A percentile compares a stretch with the other conserved stretches of the same genome.
Evolutionary conservation across 768 basidiomycete genomes (phyloP).

Genomic region (Cantharellus anzutake): DNA sequence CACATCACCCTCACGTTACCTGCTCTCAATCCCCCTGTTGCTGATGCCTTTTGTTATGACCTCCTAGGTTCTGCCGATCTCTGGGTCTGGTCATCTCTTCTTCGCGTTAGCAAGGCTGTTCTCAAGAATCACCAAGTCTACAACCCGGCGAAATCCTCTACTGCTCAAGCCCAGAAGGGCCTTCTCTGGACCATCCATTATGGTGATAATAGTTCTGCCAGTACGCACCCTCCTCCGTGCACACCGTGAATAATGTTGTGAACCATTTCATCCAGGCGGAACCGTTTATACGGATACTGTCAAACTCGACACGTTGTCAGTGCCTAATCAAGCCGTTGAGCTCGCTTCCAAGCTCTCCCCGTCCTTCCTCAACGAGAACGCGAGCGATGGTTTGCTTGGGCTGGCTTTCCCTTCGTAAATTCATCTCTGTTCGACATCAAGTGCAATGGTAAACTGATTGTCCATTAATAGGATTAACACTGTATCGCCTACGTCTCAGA

Average conservation of each 20-base stretch:
- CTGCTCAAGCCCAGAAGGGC: slow-evolving; percentile 9
- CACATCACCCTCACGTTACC: not conserved
- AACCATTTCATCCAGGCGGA: slow-evolving; percentile 10
- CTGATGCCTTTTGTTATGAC: too few relatives aligned
- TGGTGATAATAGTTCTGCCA: slow-evolving; percentile 8
- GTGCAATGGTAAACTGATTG: slow-evolving; percentile 13
- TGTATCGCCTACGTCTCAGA: slow-evolving; percentile 18
- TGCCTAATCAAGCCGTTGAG: slow-evolving; percentile 22
- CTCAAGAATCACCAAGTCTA: slow-evolving; percentile 11
- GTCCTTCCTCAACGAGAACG: slow-evolving; percentile 18
- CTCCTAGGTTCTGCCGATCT: not conserved
- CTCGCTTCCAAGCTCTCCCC: slow-evolving; percentile 19
- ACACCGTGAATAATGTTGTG: not conserved
- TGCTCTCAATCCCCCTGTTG: not conserved
- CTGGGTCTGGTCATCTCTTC: slow-evolving; percentile 2
- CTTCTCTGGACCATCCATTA: slow-evolving; percentile 12
- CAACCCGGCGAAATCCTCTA: slow-evolving; percentile 13
- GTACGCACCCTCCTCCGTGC: not conserved
- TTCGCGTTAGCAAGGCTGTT: not conserved
- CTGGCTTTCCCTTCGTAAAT: slow-evolving; percentile 6
- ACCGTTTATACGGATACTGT: slow-evolving; percentile 16
- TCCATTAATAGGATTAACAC: slow-evolving; percentile 17
- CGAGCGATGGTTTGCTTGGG: slow-evolving; percentile 16
- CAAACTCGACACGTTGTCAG: slow-evolving; percentile 10
- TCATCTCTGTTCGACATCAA: slow-evolving; percentile 20